Conservation (phyloP, 139 green algal genomes). For the Ettlia oleoabundans region DNA sequence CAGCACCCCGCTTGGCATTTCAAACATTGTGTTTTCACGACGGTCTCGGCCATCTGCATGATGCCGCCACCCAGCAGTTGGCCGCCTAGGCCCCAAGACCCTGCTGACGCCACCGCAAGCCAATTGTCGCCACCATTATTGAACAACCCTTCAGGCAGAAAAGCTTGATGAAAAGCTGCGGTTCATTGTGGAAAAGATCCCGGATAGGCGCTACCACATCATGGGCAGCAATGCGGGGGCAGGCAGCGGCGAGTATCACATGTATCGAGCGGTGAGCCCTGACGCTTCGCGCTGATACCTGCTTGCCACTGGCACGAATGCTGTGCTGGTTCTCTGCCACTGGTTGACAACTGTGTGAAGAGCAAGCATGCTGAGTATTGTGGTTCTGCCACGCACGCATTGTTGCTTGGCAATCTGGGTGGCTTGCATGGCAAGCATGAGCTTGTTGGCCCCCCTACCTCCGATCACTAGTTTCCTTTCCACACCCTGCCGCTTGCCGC, state of each 20-base stretch:
- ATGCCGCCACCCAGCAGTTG: neutral
- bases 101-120: no score
- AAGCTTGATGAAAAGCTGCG: constrained; percentile 86
- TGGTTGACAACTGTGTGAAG: no score
- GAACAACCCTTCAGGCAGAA: constrained; percentile 68
- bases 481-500: neutral
- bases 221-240: constrained; percentile 83
- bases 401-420: no score
- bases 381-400: no score
- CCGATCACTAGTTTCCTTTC: neutral
- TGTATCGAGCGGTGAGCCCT: constrained; percentile 67
- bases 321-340: no score
- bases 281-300: neutral
- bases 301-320: neutral
- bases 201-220: constrained; percentile 78
- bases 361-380: no score
- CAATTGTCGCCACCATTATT: no score
- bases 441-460: neutral
- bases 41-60: neutral
- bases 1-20: no score
- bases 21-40: no score
- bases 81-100: no score
- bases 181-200: constrained; percentile 82
- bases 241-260: constrained; percentile 91
- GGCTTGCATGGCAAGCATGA: no score